Evolutionary conservation across 371 early-diverging fungal species (phyloP), one percentile per base, ranked within the genome.

Genomic region (Nosema muscidifuracis): DNA sequence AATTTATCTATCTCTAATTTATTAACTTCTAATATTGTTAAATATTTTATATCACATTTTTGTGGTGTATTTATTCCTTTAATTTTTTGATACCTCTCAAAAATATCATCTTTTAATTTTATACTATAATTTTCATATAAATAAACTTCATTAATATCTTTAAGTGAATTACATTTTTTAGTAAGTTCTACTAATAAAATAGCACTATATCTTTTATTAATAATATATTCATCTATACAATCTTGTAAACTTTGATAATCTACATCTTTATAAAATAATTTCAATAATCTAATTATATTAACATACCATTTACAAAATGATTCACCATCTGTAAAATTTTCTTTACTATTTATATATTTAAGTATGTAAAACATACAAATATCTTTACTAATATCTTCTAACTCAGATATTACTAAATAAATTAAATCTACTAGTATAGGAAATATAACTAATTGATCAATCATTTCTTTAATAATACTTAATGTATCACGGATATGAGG

Each of bases 331-430:
- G n/a, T 36, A 36, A 30, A 60, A 60, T 2, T 18, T 13, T 24
- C 9, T 20, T 31, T 60, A 4, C 34, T 36, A 34, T 16, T 13
- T 34, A 60, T 31, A 34, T n/a, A 34, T 34, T 60, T 60, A 4
- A 60, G n/a, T 34, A 60, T 60, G 34, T 60, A 60, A 60, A 34
- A 60, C 1, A 60, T 36, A 36, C 15, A 60, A 60, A 60, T 36
- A 60, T 60, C 60, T 60, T 60, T 60, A 18, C 1, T 7, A n/a
- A 31, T 2, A 10, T 60, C 18, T 34, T 31, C 31, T 36, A 60
- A 34, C 3, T 18, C 31, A 20, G 7, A 2, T 15, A 60, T 60
- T 20, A 60, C 36, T 34, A 6, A 2, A 34, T n/a, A 31, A 22
- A 36, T 6, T 36, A 60, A 60, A 10, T 34, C 60, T 6, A 60